phyloP scores from a whole-genome alignment of 495 filamentous ascomycete species.

The Neurospora sp. region DNA sequence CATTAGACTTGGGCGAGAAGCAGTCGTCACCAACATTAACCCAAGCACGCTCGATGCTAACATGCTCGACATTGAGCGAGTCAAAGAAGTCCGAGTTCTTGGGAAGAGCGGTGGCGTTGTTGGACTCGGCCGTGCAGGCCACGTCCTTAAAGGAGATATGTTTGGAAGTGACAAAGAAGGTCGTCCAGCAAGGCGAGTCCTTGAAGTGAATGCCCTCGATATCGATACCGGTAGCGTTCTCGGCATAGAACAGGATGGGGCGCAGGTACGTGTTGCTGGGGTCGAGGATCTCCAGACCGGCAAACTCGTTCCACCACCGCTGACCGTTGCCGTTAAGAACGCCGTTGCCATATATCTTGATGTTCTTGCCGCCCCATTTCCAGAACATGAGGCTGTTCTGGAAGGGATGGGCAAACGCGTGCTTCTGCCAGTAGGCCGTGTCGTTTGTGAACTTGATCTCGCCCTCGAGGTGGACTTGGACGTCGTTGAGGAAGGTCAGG shows the following conservation, averaged over 20 bases:
- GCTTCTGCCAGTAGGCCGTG: slow-evolving; percentile 48
- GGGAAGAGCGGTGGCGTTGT: slow-evolving; percentile 38
- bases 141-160: slow-evolving; percentile 44
- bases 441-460: slow-evolving; percentile 51
- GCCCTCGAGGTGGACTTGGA: slow-evolving; percentile 48
- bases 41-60: slow-evolving; percentile 39
- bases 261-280: slow-evolving; percentile 42
- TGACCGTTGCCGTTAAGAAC: slow-evolving; percentile 47
- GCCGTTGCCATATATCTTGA: slow-evolving; percentile 46
- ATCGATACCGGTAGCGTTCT: slow-evolving; percentile 45
- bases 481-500: slow-evolving; percentile 44
- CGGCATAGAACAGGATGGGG: slow-evolving; percentile 45
- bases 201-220: slow-evolving; percentile 47
- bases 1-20: slow-evolving; percentile 51
- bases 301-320: slow-evolving; percentile 28
- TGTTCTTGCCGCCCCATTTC: slow-evolving; percentile 48
- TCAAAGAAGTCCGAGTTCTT: slow-evolving; percentile 55
- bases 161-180: slow-evolving; percentile 45
- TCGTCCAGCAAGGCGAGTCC: slow-evolving; percentile 52
- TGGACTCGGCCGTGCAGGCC: slow-evolving; percentile 43
- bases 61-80: slow-evolving; percentile 37
- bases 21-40: slow-evolving; percentile 50
- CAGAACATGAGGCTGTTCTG: slow-evolving; percentile 53
- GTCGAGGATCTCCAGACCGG: slow-evolving; percentile 31
- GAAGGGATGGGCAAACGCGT: slow-evolving; percentile 47